Percentiles rank a stretch among this genome's conserved stretches.
Evolutionary conservation across 495 filamentous ascomycete species (phyloP).

Genomic region (Trichoderma gamsii): DNA sequence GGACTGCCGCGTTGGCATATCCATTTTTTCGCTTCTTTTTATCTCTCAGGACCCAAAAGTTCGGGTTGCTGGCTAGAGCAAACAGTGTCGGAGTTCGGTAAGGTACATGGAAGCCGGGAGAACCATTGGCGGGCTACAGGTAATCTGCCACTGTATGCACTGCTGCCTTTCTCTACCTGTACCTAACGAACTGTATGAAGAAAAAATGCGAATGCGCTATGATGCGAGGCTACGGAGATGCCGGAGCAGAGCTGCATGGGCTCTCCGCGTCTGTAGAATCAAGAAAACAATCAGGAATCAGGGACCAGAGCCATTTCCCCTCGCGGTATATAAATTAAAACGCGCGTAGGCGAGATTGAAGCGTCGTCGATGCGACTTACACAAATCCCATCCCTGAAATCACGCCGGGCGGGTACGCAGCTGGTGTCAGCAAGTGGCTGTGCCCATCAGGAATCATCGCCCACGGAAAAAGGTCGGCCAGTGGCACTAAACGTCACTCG

Average conservation of each 20-base stretch:
- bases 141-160: neutral
- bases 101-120: neutral
- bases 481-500: constrained; percentile 13
- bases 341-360: constrained; percentile 10
- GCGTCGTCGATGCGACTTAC: neutral
- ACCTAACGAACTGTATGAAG: neutral
- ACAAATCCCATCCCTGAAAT: neutral
- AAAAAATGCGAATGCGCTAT: neutral
- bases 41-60: neutral
- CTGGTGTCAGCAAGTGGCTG: constrained; percentile 1
- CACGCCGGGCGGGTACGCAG: neutral
- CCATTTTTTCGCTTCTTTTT: neutral
- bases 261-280: neutral
- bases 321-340: neutral
- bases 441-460: constrained; percentile 3
- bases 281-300: neutral
- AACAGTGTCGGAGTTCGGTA: neutral
- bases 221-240: constrained; percentile 6
- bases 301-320: neutral
- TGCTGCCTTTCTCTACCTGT: neutral
- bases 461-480: constrained; percentile 14
- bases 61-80: neutral
- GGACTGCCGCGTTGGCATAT: neutral
- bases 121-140: neutral
- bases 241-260: constrained; percentile 4